phyloP scores from a whole-genome alignment of 495 filamentous ascomycete species.

The Lasiosphaeria ovina region DNA sequence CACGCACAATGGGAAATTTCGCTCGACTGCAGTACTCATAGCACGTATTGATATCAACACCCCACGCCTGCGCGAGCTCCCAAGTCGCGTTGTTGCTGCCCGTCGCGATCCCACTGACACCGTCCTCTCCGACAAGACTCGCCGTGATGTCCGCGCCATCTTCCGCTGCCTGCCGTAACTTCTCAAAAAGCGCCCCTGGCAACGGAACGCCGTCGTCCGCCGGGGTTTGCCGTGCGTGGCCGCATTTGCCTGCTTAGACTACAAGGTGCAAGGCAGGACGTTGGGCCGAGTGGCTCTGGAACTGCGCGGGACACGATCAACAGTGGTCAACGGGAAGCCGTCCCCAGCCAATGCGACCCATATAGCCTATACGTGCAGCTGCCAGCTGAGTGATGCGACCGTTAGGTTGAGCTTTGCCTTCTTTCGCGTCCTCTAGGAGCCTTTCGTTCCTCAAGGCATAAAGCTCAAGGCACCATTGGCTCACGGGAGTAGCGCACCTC shows the following conservation, averaged over 20 bases:
- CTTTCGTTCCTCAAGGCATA: too few species aligned
- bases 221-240: slow-evolving; percentile 9
- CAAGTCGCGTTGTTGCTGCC: slow-evolving; percentile 2
- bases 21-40: slow-evolving; percentile 9
- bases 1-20: slow-evolving; percentile 5
- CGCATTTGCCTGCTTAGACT: slow-evolving; percentile 9
- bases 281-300: slow-evolving; percentile 5
- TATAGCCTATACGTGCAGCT: slow-evolving; percentile 9
- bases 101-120: slow-evolving; percentile 1
- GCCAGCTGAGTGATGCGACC: slow-evolving; percentile 4
- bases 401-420: too few species aligned
- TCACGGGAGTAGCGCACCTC: too few species aligned
- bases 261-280: slow-evolving; percentile 6
- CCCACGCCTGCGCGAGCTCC: slow-evolving; percentile 4
- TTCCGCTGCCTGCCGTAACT: background rate
- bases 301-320: slow-evolving; percentile 3
- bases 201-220: slow-evolving; percentile 1
- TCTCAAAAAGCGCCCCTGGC: slow-evolving; percentile 16
- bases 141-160: slow-evolving; percentile 1
- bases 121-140: slow-evolving; percentile 4
- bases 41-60: slow-evolving; percentile 3
- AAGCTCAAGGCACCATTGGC: too few species aligned
- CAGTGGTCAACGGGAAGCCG: slow-evolving; percentile 2
- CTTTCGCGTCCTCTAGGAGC: too few species aligned
- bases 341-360: slow-evolving; percentile 5